Conservation (phyloP, 73 alveolate genomes). For the Diophrys sp. region DNA sequence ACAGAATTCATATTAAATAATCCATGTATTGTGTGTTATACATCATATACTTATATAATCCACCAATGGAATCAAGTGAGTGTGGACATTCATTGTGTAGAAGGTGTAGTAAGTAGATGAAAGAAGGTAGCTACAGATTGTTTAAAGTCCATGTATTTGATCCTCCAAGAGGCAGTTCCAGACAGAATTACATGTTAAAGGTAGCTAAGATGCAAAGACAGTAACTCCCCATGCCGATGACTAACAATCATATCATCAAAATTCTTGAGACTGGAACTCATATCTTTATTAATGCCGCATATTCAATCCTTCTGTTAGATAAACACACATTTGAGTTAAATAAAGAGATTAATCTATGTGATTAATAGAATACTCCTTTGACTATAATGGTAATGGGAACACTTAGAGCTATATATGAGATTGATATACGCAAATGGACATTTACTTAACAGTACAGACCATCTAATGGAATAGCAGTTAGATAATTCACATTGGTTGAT, state of each 20-base stretch:
- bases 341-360: not conserved
- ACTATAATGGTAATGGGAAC: not conserved
- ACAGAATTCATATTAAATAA: too few relatives aligned
- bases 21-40: too few relatives aligned
- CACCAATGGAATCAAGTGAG: too few relatives aligned
- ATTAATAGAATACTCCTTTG: not conserved
- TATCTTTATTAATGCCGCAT: not conserved
- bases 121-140: not conserved
- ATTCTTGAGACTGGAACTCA: not conserved
- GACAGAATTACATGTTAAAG: not conserved
- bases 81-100: too few relatives aligned
- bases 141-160: not conserved
- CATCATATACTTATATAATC: too few relatives aligned
- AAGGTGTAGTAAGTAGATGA: not conserved
- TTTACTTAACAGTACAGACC: not conserved
- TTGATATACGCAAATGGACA: not conserved
- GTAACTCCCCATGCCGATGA: not conserved
- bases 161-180: not conserved
- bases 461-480: not conserved
- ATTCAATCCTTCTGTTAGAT: not conserved
- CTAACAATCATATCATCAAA: not conserved
- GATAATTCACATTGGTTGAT: not conserved
- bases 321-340: not conserved
- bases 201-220: not conserved
- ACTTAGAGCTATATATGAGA: not conserved